Percentiles rank a stretch among this genome's conserved stretches.
phyloP scores from a whole-genome alignment of 2,329 filamentous ascomycete genomes.

The Thielaviopsis musarum region DNA sequence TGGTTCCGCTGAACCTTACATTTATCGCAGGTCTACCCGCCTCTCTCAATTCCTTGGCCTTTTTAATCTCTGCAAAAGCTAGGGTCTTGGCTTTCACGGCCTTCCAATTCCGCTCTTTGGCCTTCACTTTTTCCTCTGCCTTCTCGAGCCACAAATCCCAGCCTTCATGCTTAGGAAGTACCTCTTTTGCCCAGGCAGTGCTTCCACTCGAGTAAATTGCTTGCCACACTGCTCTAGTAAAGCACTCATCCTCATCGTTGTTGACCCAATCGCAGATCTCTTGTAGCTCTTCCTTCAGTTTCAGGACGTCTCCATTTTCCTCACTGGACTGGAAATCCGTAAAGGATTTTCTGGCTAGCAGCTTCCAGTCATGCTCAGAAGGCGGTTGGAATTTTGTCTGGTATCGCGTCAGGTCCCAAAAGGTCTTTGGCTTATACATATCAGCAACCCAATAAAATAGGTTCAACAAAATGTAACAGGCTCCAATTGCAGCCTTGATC shows the following conservation, averaged over 20 bases:
- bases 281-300: not conserved
- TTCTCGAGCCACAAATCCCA: constrained; percentile 38
- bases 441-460: constrained; percentile 41
- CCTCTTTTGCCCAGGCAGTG: constrained; percentile 37
- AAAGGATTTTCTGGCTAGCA: no score
- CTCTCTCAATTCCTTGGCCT: no score
- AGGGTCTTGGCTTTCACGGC: constrained; percentile 32
- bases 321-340: no score
- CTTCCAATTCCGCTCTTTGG: constrained; percentile 23
- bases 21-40: no score
- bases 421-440: constrained; percentile 28
- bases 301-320: no score
- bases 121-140: constrained; percentile 27
- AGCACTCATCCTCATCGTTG: constrained; percentile 17
- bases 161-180: constrained; percentile 32
- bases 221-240: constrained; percentile 41
- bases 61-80: constrained; percentile 23
- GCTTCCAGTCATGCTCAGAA: constrained; percentile 16
- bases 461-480: constrained; percentile 41
- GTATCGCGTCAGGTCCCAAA: constrained; percentile 43
- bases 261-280: not conserved
- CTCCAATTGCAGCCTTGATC: constrained; percentile 41
- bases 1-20: no score
- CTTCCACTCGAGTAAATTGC: constrained; percentile 37
- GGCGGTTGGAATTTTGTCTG: constrained; percentile 25